Percentiles rank a stretch among this genome's conserved stretches.
These are phyloP conservation scores for Xerocomus brunneocitrinus DNA, from an alignment of 768 basidiomycete genomes.

Conservation along the genomic window DNA sequence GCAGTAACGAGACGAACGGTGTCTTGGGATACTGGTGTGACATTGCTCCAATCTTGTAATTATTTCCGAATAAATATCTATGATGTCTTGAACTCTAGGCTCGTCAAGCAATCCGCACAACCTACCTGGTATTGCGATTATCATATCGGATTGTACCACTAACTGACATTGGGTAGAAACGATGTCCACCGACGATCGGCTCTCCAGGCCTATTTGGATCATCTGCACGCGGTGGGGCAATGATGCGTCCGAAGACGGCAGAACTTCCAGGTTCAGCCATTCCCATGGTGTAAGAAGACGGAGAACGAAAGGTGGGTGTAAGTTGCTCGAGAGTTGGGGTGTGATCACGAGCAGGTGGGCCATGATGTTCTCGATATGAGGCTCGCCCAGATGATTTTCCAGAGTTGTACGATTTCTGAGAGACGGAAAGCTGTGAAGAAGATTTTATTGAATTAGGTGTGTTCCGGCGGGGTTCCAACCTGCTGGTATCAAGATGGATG, in stretches of 20 bases:
- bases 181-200: background rate
- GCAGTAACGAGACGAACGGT: slow-evolving; percentile 13
- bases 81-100: background rate
- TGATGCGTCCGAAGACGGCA: background rate
- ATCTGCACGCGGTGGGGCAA: slow-evolving; percentile 5
- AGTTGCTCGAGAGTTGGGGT: slow-evolving; percentile 2
- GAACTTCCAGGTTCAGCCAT: background rate
- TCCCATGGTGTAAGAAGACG: background rate
- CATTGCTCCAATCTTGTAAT: slow-evolving; percentile 17
- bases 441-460: slow-evolving; percentile 7
- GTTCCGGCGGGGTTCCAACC: background rate
- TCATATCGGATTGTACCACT: slow-evolving; percentile 11
- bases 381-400: slow-evolving; percentile 17
- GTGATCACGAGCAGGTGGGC: slow-evolving; percentile 9
- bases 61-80: background rate
- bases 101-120: background rate
- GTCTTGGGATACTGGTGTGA: slow-evolving; percentile 13
- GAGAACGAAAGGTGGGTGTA: background rate
- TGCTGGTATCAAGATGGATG: background rate
- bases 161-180: slow-evolving; percentile 18
- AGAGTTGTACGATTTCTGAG: slow-evolving; percentile 14
- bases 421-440: slow-evolving; percentile 9
- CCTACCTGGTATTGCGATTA: slow-evolving; percentile 7
- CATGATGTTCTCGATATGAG: slow-evolving; percentile 21
- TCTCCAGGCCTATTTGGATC: slow-evolving; percentile 10